Evolutionary conservation across 805 yeast genomes (phyloP).

Genomic region (Groenewaldozyma salmanticensis): DNA sequence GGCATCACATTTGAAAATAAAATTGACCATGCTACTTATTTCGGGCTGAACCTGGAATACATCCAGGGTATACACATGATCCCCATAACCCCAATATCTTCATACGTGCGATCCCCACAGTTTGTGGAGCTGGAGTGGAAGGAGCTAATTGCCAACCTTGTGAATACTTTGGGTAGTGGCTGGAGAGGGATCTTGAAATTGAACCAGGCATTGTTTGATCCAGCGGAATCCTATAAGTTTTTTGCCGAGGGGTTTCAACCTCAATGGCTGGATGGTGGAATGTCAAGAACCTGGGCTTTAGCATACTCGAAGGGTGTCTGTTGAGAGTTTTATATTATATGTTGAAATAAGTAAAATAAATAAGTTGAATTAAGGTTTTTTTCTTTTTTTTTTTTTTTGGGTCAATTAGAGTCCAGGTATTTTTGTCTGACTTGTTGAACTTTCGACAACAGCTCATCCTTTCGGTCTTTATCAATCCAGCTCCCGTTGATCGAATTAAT

Average conservation of each 20-base stretch:
- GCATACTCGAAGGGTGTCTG: conserved; percentile 48
- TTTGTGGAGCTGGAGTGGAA: conserved; percentile 54
- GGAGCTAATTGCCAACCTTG: conserved; percentile 34
- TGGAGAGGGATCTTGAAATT: conserved; percentile 67
- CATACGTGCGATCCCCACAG: conserved; percentile 39
- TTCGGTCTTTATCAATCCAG: conserved; percentile 53
- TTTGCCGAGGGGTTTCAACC: conserved; percentile 47
- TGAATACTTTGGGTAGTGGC: conserved; percentile 34
- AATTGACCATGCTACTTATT: conserved; percentile 63
- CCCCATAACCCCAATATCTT: conserved; percentile 56
- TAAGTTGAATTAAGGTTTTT: too few species aligned
- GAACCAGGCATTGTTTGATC: conserved; percentile 66
- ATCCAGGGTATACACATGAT: conserved; percentile 78
- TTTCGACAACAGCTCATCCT: conserved; percentile 32
- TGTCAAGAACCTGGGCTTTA: conserved; percentile 78
- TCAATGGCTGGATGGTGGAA: conserved; percentile 66
- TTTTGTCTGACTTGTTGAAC: conserved; percentile 7
- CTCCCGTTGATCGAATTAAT: conserved; percentile 61
- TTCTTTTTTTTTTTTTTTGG: too few species aligned
- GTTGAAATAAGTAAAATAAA: too few species aligned
- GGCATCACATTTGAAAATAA: conserved; percentile 71
- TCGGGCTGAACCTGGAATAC: conserved; percentile 53
- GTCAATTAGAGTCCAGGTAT: too few species aligned
- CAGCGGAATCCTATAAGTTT: conserved; percentile 48
- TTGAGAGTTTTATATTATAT: neutral